Conservation (phyloP, 169 alveolate genomes). For the Plasmodium gallinaceum region DNA sequence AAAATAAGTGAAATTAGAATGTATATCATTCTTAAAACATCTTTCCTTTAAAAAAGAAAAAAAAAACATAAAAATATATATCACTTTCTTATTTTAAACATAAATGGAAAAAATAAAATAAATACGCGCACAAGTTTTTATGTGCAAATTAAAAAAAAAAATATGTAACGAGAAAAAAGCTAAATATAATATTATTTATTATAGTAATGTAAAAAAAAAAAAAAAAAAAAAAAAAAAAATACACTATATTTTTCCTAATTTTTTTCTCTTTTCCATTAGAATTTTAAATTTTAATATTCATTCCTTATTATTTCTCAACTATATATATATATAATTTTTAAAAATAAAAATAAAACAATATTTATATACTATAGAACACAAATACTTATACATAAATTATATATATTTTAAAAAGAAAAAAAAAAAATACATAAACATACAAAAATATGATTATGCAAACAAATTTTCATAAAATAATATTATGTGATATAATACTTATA, state of each 20-base stretch:
- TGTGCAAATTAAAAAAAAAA: constrained; percentile 10
- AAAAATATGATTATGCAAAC: no score
- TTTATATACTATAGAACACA: no score
- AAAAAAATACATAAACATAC: no score
- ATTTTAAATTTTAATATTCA: neutral
- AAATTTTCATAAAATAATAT: no score
- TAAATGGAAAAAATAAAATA: neutral
- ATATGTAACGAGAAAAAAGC: neutral
- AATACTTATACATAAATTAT: no score
- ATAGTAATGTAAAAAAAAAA: neutral
- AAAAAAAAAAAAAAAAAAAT: neutral
- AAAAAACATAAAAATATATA: neutral
- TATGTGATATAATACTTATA: no score
- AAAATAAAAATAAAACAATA: neutral
- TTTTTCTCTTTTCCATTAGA: neutral
- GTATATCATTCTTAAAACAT: neutral
- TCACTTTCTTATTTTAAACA: constrained; percentile 1
- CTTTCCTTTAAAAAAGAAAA: constrained; percentile 1
- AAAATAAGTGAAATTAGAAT: neutral
- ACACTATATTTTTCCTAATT: neutral
- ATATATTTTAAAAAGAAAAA: no score
- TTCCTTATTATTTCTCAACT: neutral
- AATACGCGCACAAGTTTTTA: neutral
- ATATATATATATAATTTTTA: neutral
- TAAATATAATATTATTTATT: neutral